Conservation (phyloP, 78 protist species). For the Dictyostelium capitatum region DNA sequence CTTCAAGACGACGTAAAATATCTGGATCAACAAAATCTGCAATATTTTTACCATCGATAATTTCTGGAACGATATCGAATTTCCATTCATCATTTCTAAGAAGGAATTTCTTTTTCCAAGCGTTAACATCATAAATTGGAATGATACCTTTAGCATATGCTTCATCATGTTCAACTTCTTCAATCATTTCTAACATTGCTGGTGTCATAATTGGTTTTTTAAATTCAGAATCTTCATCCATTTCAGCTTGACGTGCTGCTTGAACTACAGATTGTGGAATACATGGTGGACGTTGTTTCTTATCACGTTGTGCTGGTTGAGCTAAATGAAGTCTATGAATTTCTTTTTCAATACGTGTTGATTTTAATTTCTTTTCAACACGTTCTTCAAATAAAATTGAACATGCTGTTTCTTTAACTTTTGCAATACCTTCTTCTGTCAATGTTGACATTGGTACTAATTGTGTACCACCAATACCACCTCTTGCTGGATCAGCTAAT, state of each 20-base stretch:
- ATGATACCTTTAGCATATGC: constrained; percentile 49
- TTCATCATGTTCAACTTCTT: constrained; percentile 45
- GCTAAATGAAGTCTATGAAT: constrained; percentile 92
- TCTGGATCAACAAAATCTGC: constrained; percentile 98
- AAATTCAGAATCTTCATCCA: constrained; percentile 20
- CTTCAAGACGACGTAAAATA: constrained; percentile 87
- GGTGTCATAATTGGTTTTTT: constrained; percentile 44
- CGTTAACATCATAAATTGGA: constrained; percentile 57
- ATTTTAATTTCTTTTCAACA: constrained; percentile 84
- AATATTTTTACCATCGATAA: constrained; percentile 98
- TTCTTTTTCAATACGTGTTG: constrained; percentile 46
- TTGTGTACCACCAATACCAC: constrained; percentile 77
- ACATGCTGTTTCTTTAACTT: constrained; percentile 95
- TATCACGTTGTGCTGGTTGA: constrained; percentile 89
- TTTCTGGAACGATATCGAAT: constrained; percentile 98
- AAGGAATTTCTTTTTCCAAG: constrained; percentile 64
- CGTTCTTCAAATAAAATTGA: constrained; percentile 92
- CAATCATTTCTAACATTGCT: constrained; percentile 32
- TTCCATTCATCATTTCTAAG: constrained; percentile 92
- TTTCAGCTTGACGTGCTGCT: not conserved
- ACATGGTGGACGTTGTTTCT: constrained; percentile 81
- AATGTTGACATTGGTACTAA: constrained; percentile 85
- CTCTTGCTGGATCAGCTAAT: constrained; percentile 59
- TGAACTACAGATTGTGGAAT: constrained; percentile 81
- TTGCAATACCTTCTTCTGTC: constrained; percentile 92